Percentiles rank a stretch among this genome's conserved stretches.
Conservation (phyloP, 495 filamentous ascomycete genomes). For the Wilcoxina mikolae region DNA sequence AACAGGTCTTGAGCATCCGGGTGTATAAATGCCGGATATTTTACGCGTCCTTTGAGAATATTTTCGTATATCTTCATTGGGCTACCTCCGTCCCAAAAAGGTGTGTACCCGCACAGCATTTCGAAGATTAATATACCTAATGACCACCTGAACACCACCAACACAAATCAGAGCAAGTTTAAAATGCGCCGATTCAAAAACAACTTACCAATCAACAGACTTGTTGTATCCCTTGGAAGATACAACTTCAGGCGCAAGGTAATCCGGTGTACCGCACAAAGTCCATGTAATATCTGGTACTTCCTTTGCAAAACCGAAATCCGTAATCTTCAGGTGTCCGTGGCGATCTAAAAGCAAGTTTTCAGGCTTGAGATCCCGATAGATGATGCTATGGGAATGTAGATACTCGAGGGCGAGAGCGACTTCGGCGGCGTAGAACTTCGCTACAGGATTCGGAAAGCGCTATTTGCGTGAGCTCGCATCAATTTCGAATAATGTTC, state of each 20-base stretch:
- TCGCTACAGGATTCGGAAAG: constrained; percentile 96
- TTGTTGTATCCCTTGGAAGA: constrained; percentile 98
- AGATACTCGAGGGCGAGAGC: constrained; percentile 90
- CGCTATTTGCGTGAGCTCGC: constrained; percentile 42
- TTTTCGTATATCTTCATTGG: constrained; percentile 99
- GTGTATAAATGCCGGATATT: constrained; percentile 90
- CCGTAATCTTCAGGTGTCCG: constrained; percentile 94
- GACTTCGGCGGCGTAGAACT: constrained; percentile 97
- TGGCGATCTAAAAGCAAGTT: constrained; percentile 90
- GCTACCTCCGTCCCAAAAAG: constrained; percentile 94
- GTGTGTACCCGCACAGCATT: constrained; percentile 97
- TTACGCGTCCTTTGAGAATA: constrained; percentile 81
- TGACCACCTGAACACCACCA: constrained; percentile 66
- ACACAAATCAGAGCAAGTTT: not conserved
- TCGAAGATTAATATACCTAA: constrained; percentile 96
- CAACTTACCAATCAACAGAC: constrained; percentile 85
- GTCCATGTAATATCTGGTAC: constrained; percentile 99
- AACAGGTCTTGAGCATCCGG: constrained; percentile 86
- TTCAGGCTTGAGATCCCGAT: constrained; percentile 92
- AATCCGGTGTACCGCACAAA: constrained; percentile 95
- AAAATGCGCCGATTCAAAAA: not conserved
- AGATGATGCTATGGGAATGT: constrained; percentile 90
- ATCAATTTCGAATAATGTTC: not conserved
- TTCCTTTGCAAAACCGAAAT: constrained; percentile 97
- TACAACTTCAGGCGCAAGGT: constrained; percentile 92